Base-by-base conservation (phyloP, 140 eudicot species). In the Stevia rebaudiana region DNA sequence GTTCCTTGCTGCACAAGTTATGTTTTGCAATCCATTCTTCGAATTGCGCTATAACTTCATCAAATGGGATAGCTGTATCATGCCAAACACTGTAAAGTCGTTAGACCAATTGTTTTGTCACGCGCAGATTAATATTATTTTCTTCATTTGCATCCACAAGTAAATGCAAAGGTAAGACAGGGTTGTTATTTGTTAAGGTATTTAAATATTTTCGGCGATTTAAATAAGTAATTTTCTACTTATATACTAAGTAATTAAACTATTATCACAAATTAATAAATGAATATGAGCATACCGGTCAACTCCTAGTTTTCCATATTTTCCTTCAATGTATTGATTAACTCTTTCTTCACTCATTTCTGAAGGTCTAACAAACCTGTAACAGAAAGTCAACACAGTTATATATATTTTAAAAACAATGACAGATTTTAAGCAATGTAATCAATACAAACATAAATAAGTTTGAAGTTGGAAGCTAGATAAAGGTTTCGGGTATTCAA, bases 281-380 rank as follows among this genome's bases (percentile, higher is more conserved):
- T 53, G 19, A 23, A 53, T 53, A 25, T 11, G 21, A 46, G 15
- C 81, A 61, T 79, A 92, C 98, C 96, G 76, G 71, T 88, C 95
- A 68, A 92, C 85, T 37, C 98, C 95, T 15, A 85, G 46, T 51
- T 79, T 81, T 23, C 97, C 97, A 63, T 92, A 92, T 56, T 92
- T 92, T 41, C 98, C 98, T 82, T 82, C 88, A 36, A 92, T 88
- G 23, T 92, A 92, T 64, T 88, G 80, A 53, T 83, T 63, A 46
- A 83, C 74, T 69, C 98, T 88, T 55, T 81, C 77, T 74, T 92
- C 96, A 19, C 77, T 73, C 98, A 92, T 88, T 72, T 73, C 73
- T 30, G 98, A 49, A 61, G 98, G 98, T 81, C 98, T 83, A 8
- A 92, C 98, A 74, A 92, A 92, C 86, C 98, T 92, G 94, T n/a